Evolutionary conservation across 2,329 filamentous ascomycete genomes (phyloP).

Genomic region (Clonostachys chloroleuca): DNA sequence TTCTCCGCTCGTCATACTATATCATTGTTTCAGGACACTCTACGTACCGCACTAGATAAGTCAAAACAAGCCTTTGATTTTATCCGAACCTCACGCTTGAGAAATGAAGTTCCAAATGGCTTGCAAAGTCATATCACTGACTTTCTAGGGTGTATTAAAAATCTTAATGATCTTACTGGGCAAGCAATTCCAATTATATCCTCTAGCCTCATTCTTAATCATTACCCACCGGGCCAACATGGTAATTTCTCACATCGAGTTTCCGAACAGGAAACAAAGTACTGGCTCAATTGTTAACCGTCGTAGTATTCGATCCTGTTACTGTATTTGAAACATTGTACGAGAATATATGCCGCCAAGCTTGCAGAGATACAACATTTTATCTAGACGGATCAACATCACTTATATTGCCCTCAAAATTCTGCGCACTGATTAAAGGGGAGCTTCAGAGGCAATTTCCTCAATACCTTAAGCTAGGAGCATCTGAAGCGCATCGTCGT

Average conservation of each 20-base stretch:
- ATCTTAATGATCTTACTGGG: neutral
- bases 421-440: too few relatives aligned
- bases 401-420: too few relatives aligned
- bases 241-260: neutral
- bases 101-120: neutral
- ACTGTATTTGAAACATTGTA: neutral
- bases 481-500: neutral
- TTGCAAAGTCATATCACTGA: constrained; percentile 1
- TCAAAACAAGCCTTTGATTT: neutral
- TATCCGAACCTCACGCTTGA: neutral
- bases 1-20: constrained; percentile 1
- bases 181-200: constrained; percentile 2
- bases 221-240: constrained; percentile 4
- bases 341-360: neutral
- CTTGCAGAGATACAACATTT: neutral
- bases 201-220: constrained; percentile 5
- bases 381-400: neutral
- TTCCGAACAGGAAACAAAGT: neutral
- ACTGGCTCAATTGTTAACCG: neutral
- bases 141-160: neutral
- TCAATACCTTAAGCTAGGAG: neutral
- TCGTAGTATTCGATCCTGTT: neutral
- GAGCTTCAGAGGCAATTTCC: neutral
- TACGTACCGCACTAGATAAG: neutral
- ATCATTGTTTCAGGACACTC: neutral